Percentiles rank a stretch among this genome's conserved stretches.
Evolutionary conservation across 768 basidiomycete genomes (phyloP).

Genomic region (Hygrophorus russula): DNA sequence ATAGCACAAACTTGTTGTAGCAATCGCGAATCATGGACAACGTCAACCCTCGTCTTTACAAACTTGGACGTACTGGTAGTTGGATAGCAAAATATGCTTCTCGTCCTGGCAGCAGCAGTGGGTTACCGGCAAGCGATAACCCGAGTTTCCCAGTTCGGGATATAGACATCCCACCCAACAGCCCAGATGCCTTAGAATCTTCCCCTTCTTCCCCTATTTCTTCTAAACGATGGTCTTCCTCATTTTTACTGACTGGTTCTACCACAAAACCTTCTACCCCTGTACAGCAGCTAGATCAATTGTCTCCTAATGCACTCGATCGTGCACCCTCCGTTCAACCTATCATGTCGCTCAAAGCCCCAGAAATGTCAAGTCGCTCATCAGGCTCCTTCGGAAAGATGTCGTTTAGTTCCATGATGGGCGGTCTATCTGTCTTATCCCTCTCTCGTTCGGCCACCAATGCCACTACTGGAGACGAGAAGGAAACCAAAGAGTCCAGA

Average conservation of each 20-base stretch:
- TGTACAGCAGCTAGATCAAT: constrained; percentile 31
- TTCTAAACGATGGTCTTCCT: constrained; percentile 20
- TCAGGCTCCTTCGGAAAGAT: constrained; percentile 48
- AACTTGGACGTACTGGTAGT: constrained; percentile 13
- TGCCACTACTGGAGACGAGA: constrained; percentile 23
- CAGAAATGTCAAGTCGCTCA: constrained; percentile 23
- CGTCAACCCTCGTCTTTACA: neutral
- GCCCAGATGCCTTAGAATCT: constrained; percentile 14
- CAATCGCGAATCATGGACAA: no score
- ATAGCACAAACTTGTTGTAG: no score
- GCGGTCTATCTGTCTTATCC: constrained; percentile 53
- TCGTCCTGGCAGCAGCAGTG: constrained; percentile 20
- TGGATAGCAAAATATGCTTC: constrained; percentile 27
- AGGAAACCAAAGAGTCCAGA: constrained; percentile 34
- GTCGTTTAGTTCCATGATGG: constrained; percentile 63
- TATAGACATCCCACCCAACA: neutral
- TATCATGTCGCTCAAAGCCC: constrained; percentile 17
- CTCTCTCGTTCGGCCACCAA: constrained; percentile 41
- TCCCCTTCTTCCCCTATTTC: constrained; percentile 19
- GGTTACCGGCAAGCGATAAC: constrained; percentile 12
- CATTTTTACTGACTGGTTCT: constrained; percentile 19
- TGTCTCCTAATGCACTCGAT: constrained; percentile 42
- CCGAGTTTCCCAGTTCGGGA: constrained; percentile 11
- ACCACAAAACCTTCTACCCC: constrained; percentile 14
- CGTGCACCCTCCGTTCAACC: constrained; percentile 25